Evolutionary conservation across 164 flowering plant species (phyloP).

Genomic region (Nymphaea colorata): DNA sequence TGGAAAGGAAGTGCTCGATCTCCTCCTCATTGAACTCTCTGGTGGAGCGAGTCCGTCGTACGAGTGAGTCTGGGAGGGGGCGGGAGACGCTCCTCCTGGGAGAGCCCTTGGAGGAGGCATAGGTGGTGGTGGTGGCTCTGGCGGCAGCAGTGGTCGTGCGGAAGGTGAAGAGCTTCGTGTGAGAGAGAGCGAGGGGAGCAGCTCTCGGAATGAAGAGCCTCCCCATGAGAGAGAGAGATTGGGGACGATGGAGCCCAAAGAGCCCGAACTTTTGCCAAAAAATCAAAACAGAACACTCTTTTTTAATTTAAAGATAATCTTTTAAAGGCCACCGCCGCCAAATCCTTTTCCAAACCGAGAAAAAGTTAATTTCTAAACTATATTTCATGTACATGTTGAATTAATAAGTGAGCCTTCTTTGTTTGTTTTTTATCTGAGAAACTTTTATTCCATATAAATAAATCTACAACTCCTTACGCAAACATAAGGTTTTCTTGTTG

Average conservation of each 20-base stretch:
- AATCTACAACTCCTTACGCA: no score
- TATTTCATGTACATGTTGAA: no score
- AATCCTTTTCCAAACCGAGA: no score
- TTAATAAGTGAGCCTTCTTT: no score
- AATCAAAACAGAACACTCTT: no score
- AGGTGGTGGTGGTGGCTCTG: background rate
- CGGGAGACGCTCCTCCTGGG: background rate
- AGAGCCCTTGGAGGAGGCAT: background rate
- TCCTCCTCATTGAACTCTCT: conserved; percentile 33
- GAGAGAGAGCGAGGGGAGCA: background rate
- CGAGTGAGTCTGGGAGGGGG: background rate
- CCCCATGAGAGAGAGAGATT: background rate
- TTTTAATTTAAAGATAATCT: no score
- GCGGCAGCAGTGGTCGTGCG: background rate
- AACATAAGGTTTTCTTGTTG: no score
- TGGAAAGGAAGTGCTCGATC: conserved; percentile 14
- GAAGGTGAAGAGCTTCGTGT: background rate
- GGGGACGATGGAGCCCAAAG: background rate
- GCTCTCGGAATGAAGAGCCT: background rate
- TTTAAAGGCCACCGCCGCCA: no score
- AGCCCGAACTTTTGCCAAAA: no score
- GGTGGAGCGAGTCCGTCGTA: conserved; percentile 67
- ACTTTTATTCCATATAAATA: no score
- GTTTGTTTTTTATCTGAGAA: no score
- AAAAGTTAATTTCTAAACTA: no score